These are phyloP conservation scores for Trypanosoma boissoni DNA, from an alignment of 208 protist genomes.

Conservation along the genomic window DNA sequence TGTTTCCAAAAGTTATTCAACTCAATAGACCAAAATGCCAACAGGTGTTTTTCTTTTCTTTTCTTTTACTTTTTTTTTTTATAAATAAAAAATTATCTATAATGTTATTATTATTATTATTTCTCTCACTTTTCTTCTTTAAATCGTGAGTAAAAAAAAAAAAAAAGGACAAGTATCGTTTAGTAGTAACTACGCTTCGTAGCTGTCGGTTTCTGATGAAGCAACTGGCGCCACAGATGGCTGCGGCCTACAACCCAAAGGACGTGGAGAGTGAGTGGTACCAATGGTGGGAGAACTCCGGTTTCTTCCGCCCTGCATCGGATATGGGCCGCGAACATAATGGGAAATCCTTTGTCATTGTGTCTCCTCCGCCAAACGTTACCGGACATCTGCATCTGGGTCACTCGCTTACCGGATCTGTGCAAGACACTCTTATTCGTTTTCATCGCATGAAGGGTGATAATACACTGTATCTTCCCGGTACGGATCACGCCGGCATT, in stretches of 20 bases:
- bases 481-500: slow-evolving; percentile 99
- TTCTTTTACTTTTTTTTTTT: too few relatives aligned
- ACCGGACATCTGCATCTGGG: slow-evolving; percentile 99
- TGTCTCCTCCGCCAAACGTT: slow-evolving; percentile 99
- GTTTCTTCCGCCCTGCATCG: slow-evolving; percentile 94
- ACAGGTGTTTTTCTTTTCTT: too few relatives aligned
- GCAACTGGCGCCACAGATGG: slow-evolving; percentile 76
- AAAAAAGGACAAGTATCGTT: not conserved
- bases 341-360: slow-evolving; percentile 93
- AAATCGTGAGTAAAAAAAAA: too few relatives aligned
- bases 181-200: slow-evolving; percentile 44
- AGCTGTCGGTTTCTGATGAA: slow-evolving; percentile 68
- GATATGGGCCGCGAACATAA: slow-evolving; percentile 60
- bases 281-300: slow-evolving; percentile 96
- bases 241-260: slow-evolving; percentile 89
- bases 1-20: too few relatives aligned
- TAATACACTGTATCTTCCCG: slow-evolving; percentile 98
- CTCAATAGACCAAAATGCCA: too few relatives aligned
- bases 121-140: too few relatives aligned
- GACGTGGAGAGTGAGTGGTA: slow-evolving; percentile 98
- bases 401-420: slow-evolving; percentile 97
- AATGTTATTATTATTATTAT: too few relatives aligned
- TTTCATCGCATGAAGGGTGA: slow-evolving; percentile 97
- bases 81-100: too few relatives aligned
- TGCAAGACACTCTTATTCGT: slow-evolving; percentile 96